Percentiles rank a stretch among this genome's conserved stretches.
Conservation (phyloP, 345 rosid species). For the Mercurialis annua region DNA sequence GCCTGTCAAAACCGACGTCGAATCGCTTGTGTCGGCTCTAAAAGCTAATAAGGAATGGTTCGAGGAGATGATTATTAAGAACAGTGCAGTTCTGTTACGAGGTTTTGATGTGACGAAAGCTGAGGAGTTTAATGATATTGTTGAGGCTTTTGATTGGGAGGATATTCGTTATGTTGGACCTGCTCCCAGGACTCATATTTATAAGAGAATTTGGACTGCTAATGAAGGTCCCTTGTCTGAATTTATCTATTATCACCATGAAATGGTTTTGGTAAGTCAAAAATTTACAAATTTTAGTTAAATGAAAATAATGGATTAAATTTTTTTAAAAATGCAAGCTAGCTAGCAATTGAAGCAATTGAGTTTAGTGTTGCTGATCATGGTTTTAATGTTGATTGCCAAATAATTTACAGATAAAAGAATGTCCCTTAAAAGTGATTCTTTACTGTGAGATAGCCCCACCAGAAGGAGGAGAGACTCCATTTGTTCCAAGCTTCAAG, state of each 20-base stretch:
- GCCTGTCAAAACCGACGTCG: slow-evolving; percentile 23
- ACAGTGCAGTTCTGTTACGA: slow-evolving; percentile 57
- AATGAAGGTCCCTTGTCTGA: slow-evolving; percentile 72
- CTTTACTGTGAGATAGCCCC: slow-evolving; percentile 64
- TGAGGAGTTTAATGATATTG: slow-evolving; percentile 48
- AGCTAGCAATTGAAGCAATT: too few species aligned
- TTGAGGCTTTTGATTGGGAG: slow-evolving; percentile 57
- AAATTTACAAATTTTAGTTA: neutral
- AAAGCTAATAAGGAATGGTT: slow-evolving; percentile 53
- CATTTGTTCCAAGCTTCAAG: slow-evolving; percentile 65
- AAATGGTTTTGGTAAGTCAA: slow-evolving; percentile 56
- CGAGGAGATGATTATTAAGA: slow-evolving; percentile 50
- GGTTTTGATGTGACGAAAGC: slow-evolving; percentile 52
- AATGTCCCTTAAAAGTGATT: slow-evolving; percentile 42
- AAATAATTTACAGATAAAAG: slow-evolving; percentile 36
- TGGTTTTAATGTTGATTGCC: neutral
- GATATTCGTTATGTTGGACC: slow-evolving; percentile 57
- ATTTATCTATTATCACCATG: slow-evolving; percentile 66
- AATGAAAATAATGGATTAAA: neutral
- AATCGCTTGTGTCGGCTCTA: slow-evolving; percentile 34
- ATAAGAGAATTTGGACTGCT: slow-evolving; percentile 66
- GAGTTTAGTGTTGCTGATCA: neutral
- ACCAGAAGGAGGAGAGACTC: slow-evolving; percentile 66
- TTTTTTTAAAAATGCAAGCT: too few species aligned
- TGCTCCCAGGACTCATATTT: slow-evolving; percentile 49